Conservation (phyloP, 768 basidiomycete genomes). For the Aureoboletus auriporus region DNA sequence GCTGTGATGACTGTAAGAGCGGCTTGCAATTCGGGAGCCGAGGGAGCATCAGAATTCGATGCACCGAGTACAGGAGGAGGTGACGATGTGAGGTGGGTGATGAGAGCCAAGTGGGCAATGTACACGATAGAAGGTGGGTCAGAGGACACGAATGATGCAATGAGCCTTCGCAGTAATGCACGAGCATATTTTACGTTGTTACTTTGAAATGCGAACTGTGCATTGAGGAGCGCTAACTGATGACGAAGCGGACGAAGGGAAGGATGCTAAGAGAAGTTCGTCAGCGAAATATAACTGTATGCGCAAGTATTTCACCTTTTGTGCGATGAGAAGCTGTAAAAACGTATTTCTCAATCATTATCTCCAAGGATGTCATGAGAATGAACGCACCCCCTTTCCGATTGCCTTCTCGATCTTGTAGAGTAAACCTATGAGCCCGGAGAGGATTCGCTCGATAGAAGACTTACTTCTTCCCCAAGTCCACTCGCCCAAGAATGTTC, state of each 20-base stretch:
- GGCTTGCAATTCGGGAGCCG: constrained; percentile 23
- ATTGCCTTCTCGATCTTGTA: constrained; percentile 57
- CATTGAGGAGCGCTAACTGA: constrained; percentile 58
- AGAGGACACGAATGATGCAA: constrained; percentile 40
- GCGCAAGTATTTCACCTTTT: constrained; percentile 44
- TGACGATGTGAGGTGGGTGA: constrained; percentile 38
- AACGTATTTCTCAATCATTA: neutral
- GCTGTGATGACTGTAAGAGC: constrained; percentile 32
- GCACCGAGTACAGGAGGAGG: constrained; percentile 3
- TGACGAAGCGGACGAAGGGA: constrained; percentile 58
- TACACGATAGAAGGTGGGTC: constrained; percentile 56
- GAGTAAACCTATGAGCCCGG: neutral
- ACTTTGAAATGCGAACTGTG: constrained; percentile 45
- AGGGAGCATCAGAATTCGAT: constrained; percentile 1
- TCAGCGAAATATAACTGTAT: constrained; percentile 8
- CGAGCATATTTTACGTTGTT: constrained; percentile 58
- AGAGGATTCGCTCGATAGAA: neutral
- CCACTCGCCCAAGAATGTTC: constrained; percentile 45
- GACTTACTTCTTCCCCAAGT: constrained; percentile 50
- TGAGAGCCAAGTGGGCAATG: constrained; percentile 50
- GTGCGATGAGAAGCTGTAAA: constrained; percentile 47
- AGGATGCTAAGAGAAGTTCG: constrained; percentile 45
- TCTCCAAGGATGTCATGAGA: neutral
- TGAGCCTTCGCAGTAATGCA: constrained; percentile 51
- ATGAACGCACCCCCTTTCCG: constrained; percentile 59